Evolutionary conservation across 2,329 filamentous ascomycete species (phyloP).

Genomic region (Aspergillus awamori): DNA sequence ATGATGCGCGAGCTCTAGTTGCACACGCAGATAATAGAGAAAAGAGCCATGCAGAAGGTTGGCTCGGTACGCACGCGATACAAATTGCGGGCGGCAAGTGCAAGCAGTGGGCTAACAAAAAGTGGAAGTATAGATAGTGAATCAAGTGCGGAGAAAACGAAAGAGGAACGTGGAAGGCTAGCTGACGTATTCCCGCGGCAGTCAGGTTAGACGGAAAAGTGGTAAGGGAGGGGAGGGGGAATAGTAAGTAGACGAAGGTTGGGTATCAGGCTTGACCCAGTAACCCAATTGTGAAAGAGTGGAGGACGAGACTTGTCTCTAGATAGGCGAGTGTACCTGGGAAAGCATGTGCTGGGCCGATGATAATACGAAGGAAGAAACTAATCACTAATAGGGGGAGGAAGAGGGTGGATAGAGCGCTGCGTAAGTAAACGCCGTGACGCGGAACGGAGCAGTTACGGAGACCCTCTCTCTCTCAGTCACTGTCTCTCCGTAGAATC

Average conservation of each 20-base stretch:
- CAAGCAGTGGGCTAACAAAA: not conserved
- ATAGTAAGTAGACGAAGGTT: conserved; percentile 1
- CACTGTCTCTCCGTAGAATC: conserved; percentile 1
- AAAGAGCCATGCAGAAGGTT: conserved; percentile 34
- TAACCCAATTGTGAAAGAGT: conserved; percentile 17
- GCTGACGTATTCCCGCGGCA: not conserved
- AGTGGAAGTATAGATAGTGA: conserved; percentile 15
- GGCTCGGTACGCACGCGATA: conserved; percentile 31
- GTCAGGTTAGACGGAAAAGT: conserved; percentile 4
- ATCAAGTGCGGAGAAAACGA: conserved; percentile 11
- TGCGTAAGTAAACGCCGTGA: conserved; percentile 13
- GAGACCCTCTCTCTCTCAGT: not conserved
- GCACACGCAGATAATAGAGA: conserved; percentile 24
- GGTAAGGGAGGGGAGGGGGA: conserved; percentile 5
- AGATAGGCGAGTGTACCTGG: conserved; percentile 13
- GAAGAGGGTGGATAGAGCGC: not conserved
- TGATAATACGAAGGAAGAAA: conserved; percentile 1
- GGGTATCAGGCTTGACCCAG: conserved; percentile 15
- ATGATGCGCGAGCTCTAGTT: conserved; percentile 25
- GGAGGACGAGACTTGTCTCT: conserved; percentile 10
- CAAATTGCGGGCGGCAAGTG: conserved; percentile 23
- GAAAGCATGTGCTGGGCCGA: conserved; percentile 12
- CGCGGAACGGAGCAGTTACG: conserved; percentile 7
- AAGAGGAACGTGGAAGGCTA: conserved; percentile 6
- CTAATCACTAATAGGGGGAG: conserved; percentile 7